Evolutionary conservation across 306 rosid genomes (phyloP), one percentile per base, ranked within the genome.

Genomic region (Castanea sativa): DNA sequence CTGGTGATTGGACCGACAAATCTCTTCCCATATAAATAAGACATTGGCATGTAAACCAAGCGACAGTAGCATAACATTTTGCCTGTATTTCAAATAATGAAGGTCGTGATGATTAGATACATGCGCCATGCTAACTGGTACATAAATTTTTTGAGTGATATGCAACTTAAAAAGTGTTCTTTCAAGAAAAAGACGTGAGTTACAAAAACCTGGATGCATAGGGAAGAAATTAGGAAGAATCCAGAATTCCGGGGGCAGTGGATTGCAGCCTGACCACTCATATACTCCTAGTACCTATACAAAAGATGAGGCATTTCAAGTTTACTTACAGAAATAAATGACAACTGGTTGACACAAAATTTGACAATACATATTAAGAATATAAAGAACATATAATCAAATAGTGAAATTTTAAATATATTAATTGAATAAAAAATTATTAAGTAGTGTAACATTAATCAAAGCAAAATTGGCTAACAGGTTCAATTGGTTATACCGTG

Each of bases 181-280:
- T 27, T 4, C 5, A 57, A 3, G 5, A 41, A n/a, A 4, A 5
- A 73, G 7, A 8, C 23, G 18, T 59, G 6, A 12, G 16, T 35
- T 2, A 4, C 38, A 13, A 73, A 55, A 23, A 90, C 92, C 89
- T 79, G 97, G 94, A 88, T 91, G 92, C 76, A 88, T 30, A 20
- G 94, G 90, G 11, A 11, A 43, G 55, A 71, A 51, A 18, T 77
- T 73, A 23, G 94, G 94, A 14, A 92, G 80, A 83, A 92, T 81
- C 97, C 94, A 92, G 13, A 92, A 85, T 79, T 90, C 97, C 2
- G 97, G 97, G 32, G 94, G 94, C 74, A 90, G 73, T 63, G 97
- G 94, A 70, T 90, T 92, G 83, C 89, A 86, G 41, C 97, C 97
- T 32, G 74, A 68, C 97, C 97, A 90, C 55, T 92, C 97, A 79